Base-by-base conservation (phyloP, 208 protist genomes). In the Trypanosoma congolense region DNA sequence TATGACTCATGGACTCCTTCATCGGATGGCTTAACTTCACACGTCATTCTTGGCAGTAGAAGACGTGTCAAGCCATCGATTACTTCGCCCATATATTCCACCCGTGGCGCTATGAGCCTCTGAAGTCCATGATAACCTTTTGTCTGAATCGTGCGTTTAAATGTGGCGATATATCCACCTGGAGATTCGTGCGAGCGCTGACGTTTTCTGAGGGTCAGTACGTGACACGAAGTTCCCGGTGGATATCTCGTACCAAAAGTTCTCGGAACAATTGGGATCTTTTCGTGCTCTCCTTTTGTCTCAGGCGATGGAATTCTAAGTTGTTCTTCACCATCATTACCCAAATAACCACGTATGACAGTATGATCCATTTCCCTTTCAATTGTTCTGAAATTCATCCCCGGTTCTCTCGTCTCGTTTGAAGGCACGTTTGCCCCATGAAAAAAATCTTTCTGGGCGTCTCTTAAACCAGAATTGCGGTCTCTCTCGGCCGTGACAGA, bases 51-150 rank as follows among this genome's bases (percentile, higher is more conserved):
- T 24, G 48, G 65, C 33, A 83, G 74, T 41, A 80, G 62, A 9
- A 68, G 76, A 16, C 52, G 42, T 4, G 86, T 50, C 5, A 62
- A 29, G 0, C 41, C 19, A 18, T 52, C 42, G 14, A 87, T 61
- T 4, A 75, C 40, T 24, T 54, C 38, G 26, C 73, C 24, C 33
- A 73, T 72, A 26, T 16, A 12, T 29, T 54, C 65, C 5, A 85
- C 43, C 42, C 76, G 78, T 28, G 68, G 53, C 53, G 75, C 57
- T 30, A 70, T 61, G 18, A 91, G 71, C 40, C 51, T 36, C 59
- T 90, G 83, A 19, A 78, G 83, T 12, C 87, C 83, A 68, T 89
- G 83, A 61, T 80, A 90, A 4, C 80, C 81, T 42, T 89, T 76
- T 14, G 69, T 83, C 53, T 88, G 83, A 16, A 84, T 64, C 1